Base-by-base conservation (phyloP, 177 flowering plant species). In the Vitis hybrid region DNA sequence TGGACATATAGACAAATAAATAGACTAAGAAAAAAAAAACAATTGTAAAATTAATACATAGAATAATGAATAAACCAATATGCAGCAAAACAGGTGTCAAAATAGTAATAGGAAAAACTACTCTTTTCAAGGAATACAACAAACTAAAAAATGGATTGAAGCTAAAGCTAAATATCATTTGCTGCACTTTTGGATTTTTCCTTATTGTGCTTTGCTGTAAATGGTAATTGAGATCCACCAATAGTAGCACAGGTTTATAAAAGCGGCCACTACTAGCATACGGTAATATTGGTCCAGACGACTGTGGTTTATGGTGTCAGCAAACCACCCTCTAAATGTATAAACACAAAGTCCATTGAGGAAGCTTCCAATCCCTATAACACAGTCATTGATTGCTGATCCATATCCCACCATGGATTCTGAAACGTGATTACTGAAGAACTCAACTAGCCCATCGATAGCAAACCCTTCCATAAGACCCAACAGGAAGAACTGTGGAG, bases 391-490 rank as follows among this genome's bases (percentile, higher is more conserved):
- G 23, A 61, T 13, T 4, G 49, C 8, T 1, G 26, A 10, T 5
- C 58, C 65, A 9, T 61, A 30, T 2, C 30, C 6, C 21, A 2
- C n/a, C 65, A 51, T n/a, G 6, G 72, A 52, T 61, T 49, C 48
- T 8, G 59, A 14, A 3, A 51, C 48, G 12, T 60, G 65, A 4
- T 49, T 10, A 9, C 1, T 4, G 49, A 51, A 14, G 62, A 60
- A 62, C n/a, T 26, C 65, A 1, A 14, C 23, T 15, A 69, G 59
- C 21, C 72, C 72, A 51, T 17, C 30, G 30, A 48, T 26, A 3
- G 72, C 59, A 2, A 69, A 50, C 52, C 58, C 72, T 51, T 51
- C 18, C 72, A 69, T 69, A 10, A 30, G 23, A 1, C 72, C 72
- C 34, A 60, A 11, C 23, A 49, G 26, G 23, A 34, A 14, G 55